Evolutionary conservation across 73 alveolate species (phyloP), one percentile per base, ranked within the genome.

Genomic region (Tetrahymena malaccensis): DNA sequence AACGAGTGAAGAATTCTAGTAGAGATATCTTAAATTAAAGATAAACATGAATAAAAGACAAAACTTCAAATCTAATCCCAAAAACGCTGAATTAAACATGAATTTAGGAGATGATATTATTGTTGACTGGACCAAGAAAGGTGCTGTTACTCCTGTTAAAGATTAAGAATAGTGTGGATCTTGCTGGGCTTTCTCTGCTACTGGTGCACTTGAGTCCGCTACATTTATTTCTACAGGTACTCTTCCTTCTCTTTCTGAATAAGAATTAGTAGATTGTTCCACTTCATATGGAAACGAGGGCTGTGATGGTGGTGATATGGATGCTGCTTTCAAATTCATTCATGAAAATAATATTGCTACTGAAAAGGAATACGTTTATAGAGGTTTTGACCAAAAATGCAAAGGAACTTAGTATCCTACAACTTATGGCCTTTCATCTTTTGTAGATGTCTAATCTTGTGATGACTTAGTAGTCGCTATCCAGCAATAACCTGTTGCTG

Each of bases 141-240:
- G 98, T 19, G 98, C 97, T 37, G 99, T 98, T 55, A 43, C 96
- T 27, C 95, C 57, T 3, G 98, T 98, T 56, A 93, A 96, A 95
- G 97, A 98, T 94, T 96, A 97, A 93, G 99, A 98, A 37, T 55
- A 96, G 58, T 97, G 99, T 95, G 99, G 99, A 21, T 96, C 98
- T 38, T 98, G 99, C 97, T 98, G 98, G 98, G 95, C 99, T 3
- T 98, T 97, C 98, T 57, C 98, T 43, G 58, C 99, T 35, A 97
- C 97, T 5, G 98, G 98, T 35, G 98, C 98, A 93, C 85, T 98
- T 55, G 99, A 98, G 96, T 99, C 98, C 34, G 93, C 84, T 70
- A 85, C 70, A 94, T 37, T 84, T 13, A 13, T 95, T 31, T 31
- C 93, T 0, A 96, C 96, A 34, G 97, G 98, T 31, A 95, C n/a